Evolutionary conservation across 768 basidiomycete species (phyloP).

Genomic region (Ramaria rubella): DNA sequence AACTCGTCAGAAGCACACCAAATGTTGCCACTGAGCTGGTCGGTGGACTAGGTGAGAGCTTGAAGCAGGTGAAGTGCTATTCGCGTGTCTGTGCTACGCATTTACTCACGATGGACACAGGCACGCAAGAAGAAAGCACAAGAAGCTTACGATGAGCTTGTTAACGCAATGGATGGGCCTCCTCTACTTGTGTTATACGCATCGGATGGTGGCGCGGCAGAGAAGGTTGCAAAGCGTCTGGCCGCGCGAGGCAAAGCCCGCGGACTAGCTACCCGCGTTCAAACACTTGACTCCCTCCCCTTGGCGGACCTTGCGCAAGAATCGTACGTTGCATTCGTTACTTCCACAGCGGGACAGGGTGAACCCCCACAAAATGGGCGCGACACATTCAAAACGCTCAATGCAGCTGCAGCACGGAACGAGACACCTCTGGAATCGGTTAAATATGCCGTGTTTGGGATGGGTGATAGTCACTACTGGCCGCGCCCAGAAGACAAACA

Average conservation of each 20-base stretch:
- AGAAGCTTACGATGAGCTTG: constrained; percentile 76
- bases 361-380: constrained; percentile 97
- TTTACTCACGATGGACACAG: not conserved
- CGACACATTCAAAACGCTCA: constrained; percentile 79
- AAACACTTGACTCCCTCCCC: constrained; percentile 75
- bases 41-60: constrained; percentile 72
- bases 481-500: constrained; percentile 93
- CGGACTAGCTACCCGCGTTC: constrained; percentile 68
- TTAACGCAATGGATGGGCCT: constrained; percentile 81
- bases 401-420: constrained; percentile 51
- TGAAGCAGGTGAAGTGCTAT: constrained; percentile 44
- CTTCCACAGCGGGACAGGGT: constrained; percentile 93
- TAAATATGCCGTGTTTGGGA: constrained; percentile 79
- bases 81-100: not conserved
- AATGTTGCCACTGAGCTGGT: constrained; percentile 78
- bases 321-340: constrained; percentile 74
- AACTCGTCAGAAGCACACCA: constrained; percentile 78
- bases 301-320: constrained; percentile 71
- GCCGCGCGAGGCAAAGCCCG: constrained; percentile 76
- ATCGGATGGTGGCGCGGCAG: constrained; percentile 91
- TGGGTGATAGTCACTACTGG: constrained; percentile 99
- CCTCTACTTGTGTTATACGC: constrained; percentile 89
- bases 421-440: constrained; percentile 57
- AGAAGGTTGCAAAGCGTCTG: constrained; percentile 90
- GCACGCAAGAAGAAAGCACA: constrained; percentile 77